A percentile compares a stretch with the other conserved stretches of the same genome.
Conservation (phyloP, 2,329 filamentous ascomycete species). For the Cercospora brassicicola region DNA sequence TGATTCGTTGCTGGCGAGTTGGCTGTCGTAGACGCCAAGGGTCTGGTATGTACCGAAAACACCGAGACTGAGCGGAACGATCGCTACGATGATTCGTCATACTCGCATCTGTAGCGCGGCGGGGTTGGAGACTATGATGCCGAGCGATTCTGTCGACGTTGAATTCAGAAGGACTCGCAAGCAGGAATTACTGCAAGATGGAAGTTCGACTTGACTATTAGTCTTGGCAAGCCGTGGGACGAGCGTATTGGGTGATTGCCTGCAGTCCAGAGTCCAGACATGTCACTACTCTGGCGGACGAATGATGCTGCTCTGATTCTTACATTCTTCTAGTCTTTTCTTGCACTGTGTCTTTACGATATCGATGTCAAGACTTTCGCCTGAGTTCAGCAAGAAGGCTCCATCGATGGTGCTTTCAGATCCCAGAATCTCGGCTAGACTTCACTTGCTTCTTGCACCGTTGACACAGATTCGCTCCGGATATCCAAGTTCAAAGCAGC, state of each 20-base stretch:
- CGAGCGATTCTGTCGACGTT: not conserved
- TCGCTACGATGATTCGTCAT: not conserved
- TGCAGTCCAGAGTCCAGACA: not conserved
- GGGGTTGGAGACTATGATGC: not conserved
- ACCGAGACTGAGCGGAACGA: not conserved
- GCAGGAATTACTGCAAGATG: not conserved
- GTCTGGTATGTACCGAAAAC: not conserved
- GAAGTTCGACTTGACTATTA: not conserved
- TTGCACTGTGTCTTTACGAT: not conserved
- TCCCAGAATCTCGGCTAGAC: not conserved
- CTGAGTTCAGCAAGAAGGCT: not conserved
- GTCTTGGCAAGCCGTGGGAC: not conserved
- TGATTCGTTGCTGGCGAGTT: not conserved
- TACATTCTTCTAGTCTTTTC: not conserved
- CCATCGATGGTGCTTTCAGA: not conserved
- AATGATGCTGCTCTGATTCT: too few species aligned
- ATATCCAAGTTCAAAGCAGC: not conserved
- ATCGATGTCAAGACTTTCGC: not conserved
- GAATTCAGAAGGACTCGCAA: not conserved
- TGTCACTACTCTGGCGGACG: not conserved
- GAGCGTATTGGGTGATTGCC: not conserved
- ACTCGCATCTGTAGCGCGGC: not conserved
- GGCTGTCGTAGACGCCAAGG: not conserved
- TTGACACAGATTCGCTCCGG: not conserved
- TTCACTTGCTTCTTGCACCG: not conserved